Conservation (phyloP, 129 eudicot genomes). For the Flaveria linearis region DNA sequence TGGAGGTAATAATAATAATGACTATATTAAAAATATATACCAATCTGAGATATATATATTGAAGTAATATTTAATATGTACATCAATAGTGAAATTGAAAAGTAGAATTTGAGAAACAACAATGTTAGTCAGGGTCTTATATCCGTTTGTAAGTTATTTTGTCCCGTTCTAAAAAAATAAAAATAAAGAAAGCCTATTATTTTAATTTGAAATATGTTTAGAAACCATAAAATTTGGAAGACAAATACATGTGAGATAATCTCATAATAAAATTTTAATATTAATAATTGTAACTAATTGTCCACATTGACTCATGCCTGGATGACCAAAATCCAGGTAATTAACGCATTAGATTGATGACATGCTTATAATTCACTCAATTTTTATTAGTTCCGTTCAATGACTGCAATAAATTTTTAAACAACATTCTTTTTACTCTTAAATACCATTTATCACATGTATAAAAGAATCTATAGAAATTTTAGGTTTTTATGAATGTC, state of each 20-base stretch:
- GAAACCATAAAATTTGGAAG: neutral
- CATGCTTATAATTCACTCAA: conserved; percentile 35
- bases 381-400: conserved; percentile 14
- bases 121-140: no score
- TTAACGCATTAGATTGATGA: conserved; percentile 24
- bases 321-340: conserved; percentile 26
- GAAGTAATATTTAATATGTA: no score
- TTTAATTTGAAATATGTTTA: neutral
- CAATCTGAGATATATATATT: no score
- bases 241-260: conserved; percentile 5
- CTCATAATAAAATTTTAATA: neutral
- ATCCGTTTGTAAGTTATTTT: neutral
- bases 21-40: no score
- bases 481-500: no score
- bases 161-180: neutral
- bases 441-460: no score
- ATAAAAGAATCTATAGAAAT: neutral
- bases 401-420: neutral
- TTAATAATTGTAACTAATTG: conserved; percentile 9
- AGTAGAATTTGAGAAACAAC: no score
- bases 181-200: neutral
- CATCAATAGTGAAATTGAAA: no score
- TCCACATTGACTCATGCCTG: conserved; percentile 28
- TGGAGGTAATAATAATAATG: no score
- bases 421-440: no score